A percentile compares a stretch with the other conserved stretches of the same genome.
Evolutionary conservation across 345 rosid genomes (phyloP).

Genomic region (Eutrema yunnanense): DNA sequence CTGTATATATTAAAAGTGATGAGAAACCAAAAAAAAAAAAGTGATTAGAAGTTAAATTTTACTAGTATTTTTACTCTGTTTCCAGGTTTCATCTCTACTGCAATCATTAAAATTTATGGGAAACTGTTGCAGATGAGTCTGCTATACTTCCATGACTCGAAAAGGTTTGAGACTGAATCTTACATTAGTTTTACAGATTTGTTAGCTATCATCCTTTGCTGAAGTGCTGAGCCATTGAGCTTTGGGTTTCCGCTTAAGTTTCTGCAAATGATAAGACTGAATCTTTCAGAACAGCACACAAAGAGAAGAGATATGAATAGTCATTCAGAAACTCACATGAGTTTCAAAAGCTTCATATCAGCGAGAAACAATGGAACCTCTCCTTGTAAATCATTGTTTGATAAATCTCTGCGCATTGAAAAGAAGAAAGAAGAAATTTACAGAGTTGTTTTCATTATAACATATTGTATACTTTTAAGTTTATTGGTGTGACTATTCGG

Average conservation of each 20-base stretch:
- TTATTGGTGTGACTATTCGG: neutral
- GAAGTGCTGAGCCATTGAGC: neutral
- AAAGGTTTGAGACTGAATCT: neutral
- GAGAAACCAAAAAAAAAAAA: neutral
- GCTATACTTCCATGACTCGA: neutral
- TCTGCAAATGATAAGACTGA: conserved; percentile 6
- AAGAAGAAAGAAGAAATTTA: neutral
- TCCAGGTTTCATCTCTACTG: neutral
- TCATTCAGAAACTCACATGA: conserved; percentile 37
- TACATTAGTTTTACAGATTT: conserved; percentile 17
- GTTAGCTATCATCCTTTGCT: neutral
- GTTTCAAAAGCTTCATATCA: conserved; percentile 26
- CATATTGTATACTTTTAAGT: neutral
- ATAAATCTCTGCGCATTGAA: conserved; percentile 46
- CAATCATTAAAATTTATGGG: neutral
- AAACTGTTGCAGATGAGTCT: neutral
- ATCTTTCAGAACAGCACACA: neutral
- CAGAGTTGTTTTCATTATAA: neutral
- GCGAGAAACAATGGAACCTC: conserved; percentile 37
- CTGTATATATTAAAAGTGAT: neutral
- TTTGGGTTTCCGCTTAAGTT: conserved; percentile 13
- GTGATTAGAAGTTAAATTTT: too few relatives aligned
- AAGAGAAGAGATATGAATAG: neutral
- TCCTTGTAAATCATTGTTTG: conserved; percentile 46
- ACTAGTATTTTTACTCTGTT: neutral